phyloP scores from a whole-genome alignment of 192 early-diverging fungal species.

The Diversispora epigaea region DNA sequence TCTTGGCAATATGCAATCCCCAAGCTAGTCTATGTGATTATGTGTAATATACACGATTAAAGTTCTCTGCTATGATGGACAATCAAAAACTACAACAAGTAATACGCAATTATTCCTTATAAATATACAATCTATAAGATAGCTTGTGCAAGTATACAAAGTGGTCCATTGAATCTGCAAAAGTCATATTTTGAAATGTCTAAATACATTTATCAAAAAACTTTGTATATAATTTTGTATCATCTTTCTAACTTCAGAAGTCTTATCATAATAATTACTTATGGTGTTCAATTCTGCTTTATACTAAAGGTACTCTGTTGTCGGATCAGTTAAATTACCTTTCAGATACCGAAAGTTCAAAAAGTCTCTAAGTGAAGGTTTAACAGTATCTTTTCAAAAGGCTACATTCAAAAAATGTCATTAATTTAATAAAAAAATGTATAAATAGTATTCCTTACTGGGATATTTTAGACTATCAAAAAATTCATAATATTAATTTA shows the following conservation, averaged over 20 bases:
- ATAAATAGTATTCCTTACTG: conserved; percentile 7
- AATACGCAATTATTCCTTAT: neutral
- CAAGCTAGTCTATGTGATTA: neutral
- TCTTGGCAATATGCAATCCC: neutral
- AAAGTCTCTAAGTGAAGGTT: conserved; percentile 17
- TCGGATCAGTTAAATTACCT: conserved; percentile 4
- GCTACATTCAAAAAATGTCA: neutral
- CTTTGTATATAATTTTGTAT: conserved; percentile 1
- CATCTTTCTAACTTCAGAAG: neutral
- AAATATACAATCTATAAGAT: neutral
- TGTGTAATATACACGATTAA: neutral
- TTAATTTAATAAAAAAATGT: conserved; percentile 12
- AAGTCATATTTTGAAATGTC: too few species aligned
- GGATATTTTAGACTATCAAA: conserved; percentile 15
- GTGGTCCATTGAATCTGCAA: neutral
- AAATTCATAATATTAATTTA: neutral
- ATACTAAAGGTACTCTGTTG: neutral
- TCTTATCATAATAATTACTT: neutral
- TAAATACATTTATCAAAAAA: neutral
- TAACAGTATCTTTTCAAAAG: neutral
- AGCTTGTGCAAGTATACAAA: conserved; percentile 17
- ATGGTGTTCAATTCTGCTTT: conserved; percentile 1
- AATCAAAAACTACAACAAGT: conserved; percentile 10
- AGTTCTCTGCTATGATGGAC: neutral
- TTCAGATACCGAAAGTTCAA: conserved; percentile 1